phyloP scores from a whole-genome alignment of 2,329 filamentous ascomycete genomes.

The Thielaviopsis musarum region DNA sequence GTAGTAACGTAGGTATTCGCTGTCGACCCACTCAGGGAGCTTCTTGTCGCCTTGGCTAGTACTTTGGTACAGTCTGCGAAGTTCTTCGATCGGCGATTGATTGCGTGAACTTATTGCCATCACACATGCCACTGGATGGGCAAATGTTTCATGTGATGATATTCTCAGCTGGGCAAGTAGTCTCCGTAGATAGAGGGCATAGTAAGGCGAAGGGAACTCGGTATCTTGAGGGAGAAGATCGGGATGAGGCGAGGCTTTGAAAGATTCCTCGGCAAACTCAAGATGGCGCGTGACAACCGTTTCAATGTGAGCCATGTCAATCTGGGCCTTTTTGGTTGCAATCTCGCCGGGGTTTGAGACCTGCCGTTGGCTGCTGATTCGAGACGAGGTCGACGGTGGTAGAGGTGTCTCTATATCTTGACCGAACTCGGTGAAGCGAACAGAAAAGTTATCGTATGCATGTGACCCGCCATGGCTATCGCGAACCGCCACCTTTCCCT shows the following conservation, averaged over 20 bases:
- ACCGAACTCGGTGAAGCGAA: conserved; percentile 66
- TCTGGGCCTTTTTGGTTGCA: conserved; percentile 11
- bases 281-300: conserved; percentile 66
- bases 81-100: conserved; percentile 65
- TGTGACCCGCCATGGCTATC: conserved; percentile 78
- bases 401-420: conserved; percentile 37
- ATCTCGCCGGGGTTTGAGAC: conserved; percentile 5
- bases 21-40: conserved; percentile 72
- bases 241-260: conserved; percentile 19
- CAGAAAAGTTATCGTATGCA: conserved; percentile 74
- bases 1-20: conserved; percentile 89
- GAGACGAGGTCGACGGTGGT: conserved; percentile 17
- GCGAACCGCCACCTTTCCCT: conserved; percentile 75
- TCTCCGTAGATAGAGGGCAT: conserved; percentile 68
- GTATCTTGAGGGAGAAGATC: conserved; percentile 24
- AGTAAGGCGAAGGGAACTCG: conserved; percentile 56
- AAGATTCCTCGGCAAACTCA: conserved; percentile 49
- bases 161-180: conserved; percentile 65
- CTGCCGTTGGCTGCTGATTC: conserved; percentile 4
- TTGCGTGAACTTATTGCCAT: conserved; percentile 91
- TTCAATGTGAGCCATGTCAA: conserved; percentile 49
- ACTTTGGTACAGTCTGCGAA: conserved; percentile 67
- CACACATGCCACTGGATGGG: conserved; percentile 84
- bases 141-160: conserved; percentile 78
- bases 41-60: conserved; percentile 61